A percentile compares a stretch with the other conserved stretches of the same genome.
phyloP scores from a whole-genome alignment of 257 asterid species.

The Solanum tarijense region DNA sequence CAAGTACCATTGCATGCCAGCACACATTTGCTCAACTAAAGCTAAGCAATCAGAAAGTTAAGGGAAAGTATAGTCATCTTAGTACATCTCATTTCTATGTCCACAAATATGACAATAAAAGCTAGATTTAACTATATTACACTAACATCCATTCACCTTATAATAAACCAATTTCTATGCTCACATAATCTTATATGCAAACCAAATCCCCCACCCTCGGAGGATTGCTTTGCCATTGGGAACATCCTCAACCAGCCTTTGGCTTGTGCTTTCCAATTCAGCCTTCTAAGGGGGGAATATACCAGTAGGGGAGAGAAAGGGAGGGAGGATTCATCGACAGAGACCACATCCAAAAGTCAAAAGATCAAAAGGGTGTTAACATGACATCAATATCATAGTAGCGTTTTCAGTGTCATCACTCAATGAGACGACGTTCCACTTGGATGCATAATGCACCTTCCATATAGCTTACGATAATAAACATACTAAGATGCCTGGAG shows the following conservation, averaged over 20 bases:
- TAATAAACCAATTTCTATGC: background rate
- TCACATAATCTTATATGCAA: background rate
- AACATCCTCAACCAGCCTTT: background rate
- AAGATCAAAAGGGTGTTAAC: background rate
- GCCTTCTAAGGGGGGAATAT: background rate
- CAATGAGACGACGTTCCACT: background rate
- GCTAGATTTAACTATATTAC: background rate
- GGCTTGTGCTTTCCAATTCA: background rate
- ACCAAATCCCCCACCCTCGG: background rate
- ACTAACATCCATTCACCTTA: background rate
- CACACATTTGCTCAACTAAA: background rate
- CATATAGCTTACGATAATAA: background rate
- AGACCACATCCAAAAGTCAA: background rate
- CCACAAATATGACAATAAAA: background rate
- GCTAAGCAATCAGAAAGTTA: background rate
- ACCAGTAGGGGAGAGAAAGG: background rate
- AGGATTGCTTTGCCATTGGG: background rate
- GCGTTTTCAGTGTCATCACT: background rate
- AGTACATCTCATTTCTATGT: background rate
- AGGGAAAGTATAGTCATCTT: background rate
- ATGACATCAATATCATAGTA: background rate
- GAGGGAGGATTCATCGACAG: background rate
- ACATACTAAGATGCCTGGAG: background rate
- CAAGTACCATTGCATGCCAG: background rate
- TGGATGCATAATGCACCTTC: background rate